Conservation (phyloP, 352 stramenopile species). For the Plasmopara viticola region DNA sequence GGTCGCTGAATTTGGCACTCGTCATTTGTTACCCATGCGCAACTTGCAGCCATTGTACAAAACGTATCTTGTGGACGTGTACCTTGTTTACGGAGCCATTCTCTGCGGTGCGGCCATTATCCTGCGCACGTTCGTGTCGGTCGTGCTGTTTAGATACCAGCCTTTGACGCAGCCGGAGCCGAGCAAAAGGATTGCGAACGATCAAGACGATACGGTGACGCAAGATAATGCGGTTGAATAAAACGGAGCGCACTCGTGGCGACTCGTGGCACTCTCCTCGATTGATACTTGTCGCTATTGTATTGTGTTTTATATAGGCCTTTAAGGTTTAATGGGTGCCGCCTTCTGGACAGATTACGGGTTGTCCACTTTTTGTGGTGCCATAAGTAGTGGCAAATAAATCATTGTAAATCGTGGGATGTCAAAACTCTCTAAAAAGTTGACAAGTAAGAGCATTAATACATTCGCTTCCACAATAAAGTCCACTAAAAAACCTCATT, state of each 20-base stretch:
- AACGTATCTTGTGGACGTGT: slow-evolving; percentile 82
- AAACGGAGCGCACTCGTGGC: slow-evolving; percentile 4
- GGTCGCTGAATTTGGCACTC: slow-evolving; percentile 45
- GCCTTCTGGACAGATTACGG: too few relatives aligned
- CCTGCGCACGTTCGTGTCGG: slow-evolving; percentile 66
- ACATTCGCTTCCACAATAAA: too few relatives aligned
- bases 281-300: slow-evolving; percentile 7
- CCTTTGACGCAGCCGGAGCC: slow-evolving; percentile 17
- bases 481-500: too few relatives aligned
- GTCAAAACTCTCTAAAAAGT: too few relatives aligned
- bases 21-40: slow-evolving; percentile 42
- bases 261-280: slow-evolving; percentile 8
- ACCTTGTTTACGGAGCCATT: slow-evolving; percentile 77
- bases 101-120: slow-evolving; percentile 80
- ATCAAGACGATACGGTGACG: slow-evolving; percentile 7
- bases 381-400: too few relatives aligned
- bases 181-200: slow-evolving; percentile 14
- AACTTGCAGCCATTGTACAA: slow-evolving; percentile 74
- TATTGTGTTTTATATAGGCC: slow-evolving; percentile 3
- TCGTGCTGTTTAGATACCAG: slow-evolving; percentile 64
- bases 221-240: slow-evolving; percentile 19
- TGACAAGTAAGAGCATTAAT: too few relatives aligned
- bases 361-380: too few relatives aligned
- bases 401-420: too few relatives aligned
- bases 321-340: too few relatives aligned